These are phyloP conservation scores for Magnolia officinalis DNA, from an alignment of 164 flowering plant species.

Conservation along the genomic window DNA sequence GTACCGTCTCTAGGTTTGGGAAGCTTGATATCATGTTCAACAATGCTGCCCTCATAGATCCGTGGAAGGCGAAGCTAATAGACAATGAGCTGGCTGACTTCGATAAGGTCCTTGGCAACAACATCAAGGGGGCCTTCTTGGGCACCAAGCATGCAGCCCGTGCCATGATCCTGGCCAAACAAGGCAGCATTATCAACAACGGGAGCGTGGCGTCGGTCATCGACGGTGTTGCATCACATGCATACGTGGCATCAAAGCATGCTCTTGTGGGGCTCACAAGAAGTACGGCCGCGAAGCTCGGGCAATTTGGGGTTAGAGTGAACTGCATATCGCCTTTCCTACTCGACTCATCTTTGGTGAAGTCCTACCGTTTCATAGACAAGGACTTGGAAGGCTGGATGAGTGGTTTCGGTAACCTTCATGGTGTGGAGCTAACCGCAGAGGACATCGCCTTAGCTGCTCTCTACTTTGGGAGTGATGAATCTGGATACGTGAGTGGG, in stretches of 20 bases:
- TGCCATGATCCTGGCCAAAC: not conserved
- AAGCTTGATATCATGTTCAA: conserved; percentile 52
- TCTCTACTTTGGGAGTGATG: not conserved
- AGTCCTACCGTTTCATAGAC: too few species aligned
- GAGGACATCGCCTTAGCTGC: not conserved
- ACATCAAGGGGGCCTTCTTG: conserved; percentile 28
- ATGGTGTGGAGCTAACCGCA: too few species aligned
- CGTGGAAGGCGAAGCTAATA: not conserved
- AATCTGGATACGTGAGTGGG: too few species aligned
- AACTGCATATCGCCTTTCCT: conserved; percentile 17
- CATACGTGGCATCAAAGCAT: conserved; percentile 14
- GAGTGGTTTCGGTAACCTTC: too few species aligned
- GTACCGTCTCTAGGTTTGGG: conserved; percentile 33
- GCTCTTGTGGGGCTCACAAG: conserved; percentile 12
- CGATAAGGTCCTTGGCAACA: conserved; percentile 22
- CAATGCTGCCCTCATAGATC: conserved; percentile 44
- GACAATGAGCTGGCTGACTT: conserved; percentile 12
- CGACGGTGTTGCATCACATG: not conserved
- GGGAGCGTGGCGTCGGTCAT: not conserved
- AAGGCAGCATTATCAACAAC: conserved; percentile 1
- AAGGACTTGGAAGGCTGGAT: too few species aligned
- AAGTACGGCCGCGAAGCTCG: conserved; percentile 16
- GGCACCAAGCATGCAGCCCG: conserved; percentile 26
- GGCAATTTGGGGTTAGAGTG: conserved; percentile 18
- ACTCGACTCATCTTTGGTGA: not conserved